phyloP scores from a whole-genome alignment of 2,329 filamentous ascomycete species.

The Colletotrichum sp. region DNA sequence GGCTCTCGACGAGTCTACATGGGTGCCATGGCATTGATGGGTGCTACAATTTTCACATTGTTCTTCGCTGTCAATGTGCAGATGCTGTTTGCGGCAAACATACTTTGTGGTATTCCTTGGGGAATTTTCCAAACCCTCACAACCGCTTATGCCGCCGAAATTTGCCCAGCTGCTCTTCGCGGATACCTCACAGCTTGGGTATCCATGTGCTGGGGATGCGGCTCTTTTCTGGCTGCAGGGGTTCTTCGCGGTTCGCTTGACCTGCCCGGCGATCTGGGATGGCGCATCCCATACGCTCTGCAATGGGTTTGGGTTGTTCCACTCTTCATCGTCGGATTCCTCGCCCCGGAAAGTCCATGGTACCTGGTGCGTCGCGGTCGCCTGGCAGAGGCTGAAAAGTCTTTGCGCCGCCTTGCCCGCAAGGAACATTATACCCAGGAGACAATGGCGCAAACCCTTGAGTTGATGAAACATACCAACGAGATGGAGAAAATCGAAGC shows the following conservation, averaged over 20 bases:
- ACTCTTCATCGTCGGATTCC: slow-evolving; percentile 47
- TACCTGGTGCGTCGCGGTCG: slow-evolving; percentile 52
- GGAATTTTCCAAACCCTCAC: slow-evolving; percentile 39
- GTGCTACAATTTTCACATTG: slow-evolving; percentile 39
- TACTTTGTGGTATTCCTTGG: slow-evolving; percentile 34
- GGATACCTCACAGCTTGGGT: slow-evolving; percentile 42
- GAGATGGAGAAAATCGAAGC: slow-evolving; percentile 37
- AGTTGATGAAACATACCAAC: slow-evolving; percentile 45
- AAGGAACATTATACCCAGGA: slow-evolving; percentile 40
- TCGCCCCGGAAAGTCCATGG: slow-evolving; percentile 56
- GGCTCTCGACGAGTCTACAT: slow-evolving; percentile 43
- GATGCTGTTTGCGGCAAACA: slow-evolving; percentile 34
- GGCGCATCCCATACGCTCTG: slow-evolving; percentile 41
- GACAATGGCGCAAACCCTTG: slow-evolving; percentile 41
- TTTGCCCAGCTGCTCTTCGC: slow-evolving; percentile 42
- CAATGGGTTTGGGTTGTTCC: slow-evolving; percentile 56
- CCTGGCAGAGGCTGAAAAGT: slow-evolving; percentile 43
- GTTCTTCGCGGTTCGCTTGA: slow-evolving; percentile 33
- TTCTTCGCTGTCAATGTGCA: slow-evolving; percentile 39
- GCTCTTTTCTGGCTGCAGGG: slow-evolving; percentile 38
- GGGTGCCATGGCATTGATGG: slow-evolving; percentile 35
- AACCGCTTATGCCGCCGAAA: slow-evolving; percentile 43
- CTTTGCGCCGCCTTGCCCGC: slow-evolving; percentile 35
- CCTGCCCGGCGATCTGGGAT: slow-evolving; percentile 20
- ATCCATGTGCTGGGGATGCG: slow-evolving; percentile 45